Evolutionary conservation across 768 basidiomycete genomes (phyloP).

Genomic region (Clitopilus passeckerianus): DNA sequence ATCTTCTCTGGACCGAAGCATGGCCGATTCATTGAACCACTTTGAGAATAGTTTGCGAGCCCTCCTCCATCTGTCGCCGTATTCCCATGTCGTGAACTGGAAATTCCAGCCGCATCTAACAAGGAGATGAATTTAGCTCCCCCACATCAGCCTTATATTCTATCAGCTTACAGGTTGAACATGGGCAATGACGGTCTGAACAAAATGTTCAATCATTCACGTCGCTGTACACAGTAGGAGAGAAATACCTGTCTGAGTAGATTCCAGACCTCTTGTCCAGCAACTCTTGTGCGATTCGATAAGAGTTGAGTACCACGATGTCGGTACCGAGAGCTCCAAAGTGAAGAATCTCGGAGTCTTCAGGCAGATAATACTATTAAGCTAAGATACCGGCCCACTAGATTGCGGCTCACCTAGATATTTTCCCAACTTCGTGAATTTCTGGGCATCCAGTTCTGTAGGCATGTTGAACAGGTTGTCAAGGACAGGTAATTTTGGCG

Average conservation of each 20-base stretch:
- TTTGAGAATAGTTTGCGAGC: neutral
- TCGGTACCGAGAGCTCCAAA: neutral
- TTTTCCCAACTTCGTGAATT: neutral
- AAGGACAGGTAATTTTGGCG: neutral
- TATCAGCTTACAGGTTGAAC: too few species aligned
- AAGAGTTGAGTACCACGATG: neutral
- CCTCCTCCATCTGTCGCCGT: neutral
- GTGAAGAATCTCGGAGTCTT: neutral
- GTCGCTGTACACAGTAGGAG: neutral
- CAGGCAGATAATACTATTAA: neutral
- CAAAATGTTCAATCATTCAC: neutral
- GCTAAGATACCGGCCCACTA: neutral
- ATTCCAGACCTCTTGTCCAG: neutral
- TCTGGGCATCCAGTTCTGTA: neutral
- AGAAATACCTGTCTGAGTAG: neutral
- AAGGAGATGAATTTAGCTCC: neutral
- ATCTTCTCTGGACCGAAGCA: neutral
- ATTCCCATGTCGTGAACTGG: neutral
- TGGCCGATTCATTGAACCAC: neutral
- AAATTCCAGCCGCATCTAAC: neutral
- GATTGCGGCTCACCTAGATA: neutral
- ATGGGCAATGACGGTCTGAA: too few species aligned
- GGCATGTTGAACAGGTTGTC: neutral
- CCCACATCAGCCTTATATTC: too few species aligned
- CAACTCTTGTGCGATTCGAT: neutral